Percentiles rank a stretch among this genome's conserved stretches.
These are phyloP conservation scores for Microthlaspi erraticum DNA, from an alignment of 345 rosid species.

Conservation along the genomic window DNA sequence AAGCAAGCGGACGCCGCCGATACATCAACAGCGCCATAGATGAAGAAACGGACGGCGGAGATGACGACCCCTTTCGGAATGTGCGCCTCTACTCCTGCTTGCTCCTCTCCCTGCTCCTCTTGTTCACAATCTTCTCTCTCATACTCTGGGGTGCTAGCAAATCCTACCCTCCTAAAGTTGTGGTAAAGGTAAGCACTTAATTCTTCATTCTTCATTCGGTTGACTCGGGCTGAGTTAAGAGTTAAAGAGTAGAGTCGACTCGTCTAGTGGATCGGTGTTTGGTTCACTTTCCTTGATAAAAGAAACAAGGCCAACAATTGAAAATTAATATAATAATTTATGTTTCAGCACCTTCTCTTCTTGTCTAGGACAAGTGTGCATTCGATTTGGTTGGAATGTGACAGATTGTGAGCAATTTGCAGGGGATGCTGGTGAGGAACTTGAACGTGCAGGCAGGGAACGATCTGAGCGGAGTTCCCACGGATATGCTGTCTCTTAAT, in stretches of 20 bases:
- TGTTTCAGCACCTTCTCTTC: no score
- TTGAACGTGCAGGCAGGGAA: conserved; percentile 88
- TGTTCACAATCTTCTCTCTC: conserved; percentile 71
- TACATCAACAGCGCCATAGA: conserved; percentile 43
- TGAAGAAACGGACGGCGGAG: conserved; percentile 43
- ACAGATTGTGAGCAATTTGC: conserved; percentile 26
- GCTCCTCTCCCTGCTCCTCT: conserved; percentile 55
- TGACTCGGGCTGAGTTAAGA: conserved; percentile 16
- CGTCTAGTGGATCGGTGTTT: conserved; percentile 22
- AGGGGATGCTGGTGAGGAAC: conserved; percentile 83
- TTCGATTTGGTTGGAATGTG: conserved; percentile 9
- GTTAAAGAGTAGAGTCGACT: neutral
- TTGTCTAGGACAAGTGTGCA: neutral
- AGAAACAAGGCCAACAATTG: conserved; percentile 34
- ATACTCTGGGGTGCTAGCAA: conserved; percentile 88
- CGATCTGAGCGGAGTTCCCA: conserved; percentile 82
- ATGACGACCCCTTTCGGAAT: conserved; percentile 41
- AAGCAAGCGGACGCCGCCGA: conserved; percentile 35
- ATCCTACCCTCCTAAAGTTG: conserved; percentile 69
- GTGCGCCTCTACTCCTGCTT: conserved; percentile 65
- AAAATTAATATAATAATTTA: neutral
- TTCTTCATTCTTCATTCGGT: neutral
- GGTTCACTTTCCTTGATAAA: conserved; percentile 27
- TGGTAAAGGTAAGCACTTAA: conserved; percentile 83
- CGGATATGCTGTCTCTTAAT: conserved; percentile 90